phyloP scores from a whole-genome alignment of 805 yeast genomes.

The Soucietia sequanensis region DNA sequence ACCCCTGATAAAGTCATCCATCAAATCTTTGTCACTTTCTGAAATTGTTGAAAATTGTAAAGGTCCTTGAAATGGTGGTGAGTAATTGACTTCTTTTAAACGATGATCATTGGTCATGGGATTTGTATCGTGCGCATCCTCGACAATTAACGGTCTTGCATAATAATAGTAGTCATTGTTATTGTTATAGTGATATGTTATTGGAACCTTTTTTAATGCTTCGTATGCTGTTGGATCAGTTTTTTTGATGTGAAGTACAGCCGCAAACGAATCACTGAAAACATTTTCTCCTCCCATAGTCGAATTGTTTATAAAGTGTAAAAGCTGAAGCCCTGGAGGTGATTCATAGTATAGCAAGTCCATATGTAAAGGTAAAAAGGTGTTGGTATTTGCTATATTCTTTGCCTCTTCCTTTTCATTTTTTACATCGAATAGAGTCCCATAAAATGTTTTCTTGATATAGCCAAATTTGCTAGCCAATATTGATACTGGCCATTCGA shows the following conservation, averaged over 20 bases:
- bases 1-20: slow-evolving; percentile 60
- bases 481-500: slow-evolving; percentile 37
- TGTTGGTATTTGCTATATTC: slow-evolving; percentile 68
- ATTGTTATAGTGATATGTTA: slow-evolving; percentile 67
- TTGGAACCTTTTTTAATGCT: slow-evolving; percentile 61
- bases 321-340: slow-evolving; percentile 75
- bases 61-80: slow-evolving; percentile 85
- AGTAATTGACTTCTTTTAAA: slow-evolving; percentile 58
- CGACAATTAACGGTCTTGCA: slow-evolving; percentile 62
- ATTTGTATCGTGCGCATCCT: slow-evolving; percentile 30
- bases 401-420: slow-evolving; percentile 46
- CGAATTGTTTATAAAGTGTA: slow-evolving; percentile 57
- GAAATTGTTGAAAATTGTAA: slow-evolving; percentile 56
- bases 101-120: slow-evolving; percentile 17
- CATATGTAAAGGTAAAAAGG: slow-evolving; percentile 71
- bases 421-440: slow-evolving; percentile 66
- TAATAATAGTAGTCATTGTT: slow-evolving; percentile 61
- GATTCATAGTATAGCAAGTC: slow-evolving; percentile 75
- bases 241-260: slow-evolving; percentile 54
- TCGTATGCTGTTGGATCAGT: slow-evolving; percentile 61
- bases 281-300: slow-evolving; percentile 66
- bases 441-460: slow-evolving; percentile 69
- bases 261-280: slow-evolving; percentile 69
- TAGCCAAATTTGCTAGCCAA: slow-evolving; percentile 60
- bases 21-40: slow-evolving; percentile 31